A percentile compares a stretch with the other conserved stretches of the same genome.
Conservation (phyloP, 345 rosid genomes). For the Lumnitzera racemosa region DNA sequence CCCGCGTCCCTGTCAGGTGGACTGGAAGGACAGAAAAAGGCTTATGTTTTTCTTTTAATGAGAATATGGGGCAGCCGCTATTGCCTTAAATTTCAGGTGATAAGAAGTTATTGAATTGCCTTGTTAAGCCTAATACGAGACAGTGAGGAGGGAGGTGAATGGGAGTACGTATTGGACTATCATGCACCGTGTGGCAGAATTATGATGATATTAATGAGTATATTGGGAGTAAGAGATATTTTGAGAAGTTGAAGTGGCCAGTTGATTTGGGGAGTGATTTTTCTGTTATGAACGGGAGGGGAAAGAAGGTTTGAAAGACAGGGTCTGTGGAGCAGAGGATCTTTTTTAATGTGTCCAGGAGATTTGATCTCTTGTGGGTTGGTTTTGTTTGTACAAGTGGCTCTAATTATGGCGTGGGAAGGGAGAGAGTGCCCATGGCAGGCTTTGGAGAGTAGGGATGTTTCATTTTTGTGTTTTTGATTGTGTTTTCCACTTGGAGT, state of each 20-base stretch:
- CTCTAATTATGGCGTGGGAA: conserved; percentile 69
- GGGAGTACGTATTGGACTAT: conserved; percentile 76
- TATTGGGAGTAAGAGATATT: conserved; percentile 86
- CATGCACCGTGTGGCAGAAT: conserved; percentile 87
- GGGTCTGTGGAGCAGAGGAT: conserved; percentile 96
- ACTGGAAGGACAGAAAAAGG: too few species aligned
- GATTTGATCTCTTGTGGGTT: conserved; percentile 89
- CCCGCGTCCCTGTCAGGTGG: too few species aligned
- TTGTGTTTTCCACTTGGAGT: conserved; percentile 80
- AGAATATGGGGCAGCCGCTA: conserved; percentile 80
- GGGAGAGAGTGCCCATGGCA: conserved; percentile 54
- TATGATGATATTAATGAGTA: conserved; percentile 82
- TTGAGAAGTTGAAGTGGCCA: conserved; percentile 85
- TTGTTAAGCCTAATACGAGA: conserved; percentile 80
- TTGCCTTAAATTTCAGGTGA: conserved; percentile 73
- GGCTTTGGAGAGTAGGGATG: conserved; percentile 32
- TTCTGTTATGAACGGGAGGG: conserved; percentile 41
- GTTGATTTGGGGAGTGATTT: conserved; percentile 63
- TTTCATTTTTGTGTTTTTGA: conserved; percentile 57
- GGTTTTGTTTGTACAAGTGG: conserved; percentile 68
- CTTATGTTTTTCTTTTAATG: conserved; percentile 26
- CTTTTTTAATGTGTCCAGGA: conserved; percentile 72
- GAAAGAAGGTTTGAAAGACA: conserved; percentile 75
- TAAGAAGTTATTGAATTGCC: conserved; percentile 55
- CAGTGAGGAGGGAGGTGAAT: conserved; percentile 62